Evolutionary conservation across 345 rosid species (phyloP).

Genomic region (Eucalyptus pauciflora): DNA sequence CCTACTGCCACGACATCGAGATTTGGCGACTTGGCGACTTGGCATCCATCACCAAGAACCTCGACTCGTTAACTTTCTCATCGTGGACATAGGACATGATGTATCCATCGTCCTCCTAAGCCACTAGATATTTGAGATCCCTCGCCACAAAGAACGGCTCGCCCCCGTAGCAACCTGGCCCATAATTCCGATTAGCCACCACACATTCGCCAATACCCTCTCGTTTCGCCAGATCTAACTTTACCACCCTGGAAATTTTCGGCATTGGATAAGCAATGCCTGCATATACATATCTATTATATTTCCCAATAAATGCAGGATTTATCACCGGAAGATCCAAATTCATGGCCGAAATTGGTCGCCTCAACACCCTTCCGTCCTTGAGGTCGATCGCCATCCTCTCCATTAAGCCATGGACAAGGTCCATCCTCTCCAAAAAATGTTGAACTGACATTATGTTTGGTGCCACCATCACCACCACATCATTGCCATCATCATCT

Average conservation of each 20-base stretch:
- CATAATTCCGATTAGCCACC: slow-evolving; percentile 19
- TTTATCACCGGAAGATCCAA: slow-evolving; percentile 34
- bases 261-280: slow-evolving; percentile 36
- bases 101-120: slow-evolving; percentile 40
- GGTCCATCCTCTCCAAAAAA: slow-evolving; percentile 26
- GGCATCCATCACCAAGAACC: slow-evolving; percentile 42
- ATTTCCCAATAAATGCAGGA: slow-evolving; percentile 13
- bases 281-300: slow-evolving; percentile 21
- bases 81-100: slow-evolving; percentile 27
- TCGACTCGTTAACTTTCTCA: slow-evolving; percentile 27
- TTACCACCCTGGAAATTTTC: background rate
- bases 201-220: slow-evolving; percentile 22
- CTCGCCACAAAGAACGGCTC: slow-evolving; percentile 40
- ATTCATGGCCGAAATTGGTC: slow-evolving; percentile 23
- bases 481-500: slow-evolving; percentile 1
- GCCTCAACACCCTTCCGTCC: slow-evolving; percentile 16
- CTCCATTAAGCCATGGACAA: slow-evolving; percentile 25
- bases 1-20: background rate
- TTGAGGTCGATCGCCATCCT: slow-evolving; percentile 21
- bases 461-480: slow-evolving; percentile 24
- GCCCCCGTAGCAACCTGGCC: slow-evolving; percentile 28
- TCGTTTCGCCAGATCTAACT: background rate
- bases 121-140: slow-evolving; percentile 11
- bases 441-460: slow-evolving; percentile 35
- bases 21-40: slow-evolving; percentile 25